Conservation (phyloP, 495 filamentous ascomycete genomes). For the Lasiosphaeris hirsuta region DNA sequence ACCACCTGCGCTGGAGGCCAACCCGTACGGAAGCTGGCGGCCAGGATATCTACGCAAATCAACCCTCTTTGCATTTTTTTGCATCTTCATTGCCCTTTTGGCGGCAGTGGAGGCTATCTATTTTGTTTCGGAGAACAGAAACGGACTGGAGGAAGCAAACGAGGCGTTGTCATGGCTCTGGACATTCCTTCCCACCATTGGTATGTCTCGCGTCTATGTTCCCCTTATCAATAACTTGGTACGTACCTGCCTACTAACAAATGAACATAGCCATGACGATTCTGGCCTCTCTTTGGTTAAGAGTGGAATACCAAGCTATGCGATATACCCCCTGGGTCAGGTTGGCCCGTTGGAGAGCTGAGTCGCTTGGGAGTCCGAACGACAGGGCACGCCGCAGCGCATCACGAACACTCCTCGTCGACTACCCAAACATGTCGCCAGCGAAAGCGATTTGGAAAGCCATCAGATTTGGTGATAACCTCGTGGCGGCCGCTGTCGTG, state of each 20-base stretch:
- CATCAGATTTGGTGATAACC: neutral
- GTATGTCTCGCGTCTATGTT: neutral
- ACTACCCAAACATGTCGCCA: slow-evolving; percentile 4
- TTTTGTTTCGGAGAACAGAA: neutral
- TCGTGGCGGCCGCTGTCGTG: slow-evolving; percentile 1
- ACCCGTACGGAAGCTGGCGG: neutral
- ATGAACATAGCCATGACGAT: neutral
- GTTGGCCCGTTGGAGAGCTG: neutral
- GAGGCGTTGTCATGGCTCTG: slow-evolving; percentile 8
- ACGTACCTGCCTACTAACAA: neutral
- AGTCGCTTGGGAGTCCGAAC: neutral
- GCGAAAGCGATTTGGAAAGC: slow-evolving; percentile 2
- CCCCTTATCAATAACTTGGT: no score
- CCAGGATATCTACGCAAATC: slow-evolving; percentile 1
- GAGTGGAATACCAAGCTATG: slow-evolving; percentile 5
- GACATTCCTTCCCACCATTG: slow-evolving; percentile 2
- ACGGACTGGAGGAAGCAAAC: slow-evolving; percentile 3
- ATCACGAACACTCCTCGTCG: slow-evolving; percentile 2
- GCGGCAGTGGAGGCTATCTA: neutral
- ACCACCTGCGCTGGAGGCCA: neutral
- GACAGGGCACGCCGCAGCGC: neutral
- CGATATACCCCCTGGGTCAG: slow-evolving; percentile 4
- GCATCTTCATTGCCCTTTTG: neutral
- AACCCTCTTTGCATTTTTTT: neutral
- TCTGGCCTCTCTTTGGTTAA: neutral